Base-by-base conservation (phyloP, 371 early-diverging fungal species). In the Mucor velutinosus region DNA sequence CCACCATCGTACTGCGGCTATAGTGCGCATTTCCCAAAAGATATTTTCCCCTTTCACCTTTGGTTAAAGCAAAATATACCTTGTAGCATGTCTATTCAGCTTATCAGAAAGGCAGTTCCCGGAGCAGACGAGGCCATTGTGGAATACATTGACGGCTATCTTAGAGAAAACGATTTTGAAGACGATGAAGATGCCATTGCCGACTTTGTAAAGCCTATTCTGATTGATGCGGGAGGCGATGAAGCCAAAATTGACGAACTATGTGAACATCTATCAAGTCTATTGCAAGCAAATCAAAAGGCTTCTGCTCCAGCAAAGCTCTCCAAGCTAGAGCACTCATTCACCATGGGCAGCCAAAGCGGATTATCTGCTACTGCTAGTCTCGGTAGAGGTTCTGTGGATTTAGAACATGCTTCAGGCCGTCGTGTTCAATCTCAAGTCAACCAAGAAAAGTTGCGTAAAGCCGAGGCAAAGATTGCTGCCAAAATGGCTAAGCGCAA, bases 391-490 rank as follows among this genome's bases (percentile, higher is more conserved):
- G 71, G 76, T 6, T 64, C 70, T 30, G 86, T 86, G 1, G 93
- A 94, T 74, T 83, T 93, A 21, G 88, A 93, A 69, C 83, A 89
- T 21, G 79, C 87, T 33, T 86, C 88, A 17, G 86, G 85, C 29
- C 86, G 89, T 25, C 87, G 89, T 41, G 87, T 92, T 47, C 89
- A 89, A 25, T 91, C 95, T 19, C 92, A 94, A 74, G 99, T 97
- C 19, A 96, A 97, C 67, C 89, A 93, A 65, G 87, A 89, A 61
- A 96, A 96, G 75, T 83, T 98, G 66, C 89, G 92, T 65, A 95
- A 95, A 74, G 97, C 97, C n/a, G 97, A 97, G 81, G 85, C 85
- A 7, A 93, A 94, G 81, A 94, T 96, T 74, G 94, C 92, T 11
- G 88, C 90, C 71, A 97, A 96, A 85, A 89, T 93, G 72, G 93